Percentiles rank a stretch among this genome's conserved stretches.
Evolutionary conservation across 2,329 filamentous ascomycete species (phyloP).

Genomic region (Colletotrichum graminicola): DNA sequence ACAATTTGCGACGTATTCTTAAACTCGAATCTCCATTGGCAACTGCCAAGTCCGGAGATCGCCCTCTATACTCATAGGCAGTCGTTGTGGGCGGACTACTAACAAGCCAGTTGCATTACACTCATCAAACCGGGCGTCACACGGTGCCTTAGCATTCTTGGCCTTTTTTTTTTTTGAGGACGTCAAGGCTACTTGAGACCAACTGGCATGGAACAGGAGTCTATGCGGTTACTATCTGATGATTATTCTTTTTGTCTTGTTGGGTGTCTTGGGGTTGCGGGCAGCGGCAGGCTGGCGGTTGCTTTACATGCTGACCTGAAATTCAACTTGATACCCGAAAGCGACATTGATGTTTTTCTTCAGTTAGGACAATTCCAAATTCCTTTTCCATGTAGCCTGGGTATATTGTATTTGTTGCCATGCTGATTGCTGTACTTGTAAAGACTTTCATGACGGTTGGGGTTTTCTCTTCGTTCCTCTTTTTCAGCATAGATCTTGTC

Average conservation of each 20-base stretch:
- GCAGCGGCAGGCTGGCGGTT: slow-evolving; percentile 24
- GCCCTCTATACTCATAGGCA: slow-evolving; percentile 35
- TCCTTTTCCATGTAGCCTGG: slow-evolving; percentile 18
- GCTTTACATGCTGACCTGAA: slow-evolving; percentile 31
- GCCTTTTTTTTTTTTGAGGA: slow-evolving; percentile 4
- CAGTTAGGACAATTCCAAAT: slow-evolving; percentile 34
- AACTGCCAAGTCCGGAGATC: slow-evolving; percentile 43
- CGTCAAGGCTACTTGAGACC: not conserved
- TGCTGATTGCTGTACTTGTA: slow-evolving; percentile 18
- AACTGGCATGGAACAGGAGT: slow-evolving; percentile 23
- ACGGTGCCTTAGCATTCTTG: not conserved
- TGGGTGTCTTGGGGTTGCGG: slow-evolving; percentile 37
- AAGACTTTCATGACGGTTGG: not conserved
- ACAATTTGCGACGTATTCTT: slow-evolving; percentile 65
- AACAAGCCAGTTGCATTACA: not conserved
- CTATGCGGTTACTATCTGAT: slow-evolving; percentile 28
- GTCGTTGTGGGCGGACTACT: not conserved
- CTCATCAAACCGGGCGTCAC: not conserved
- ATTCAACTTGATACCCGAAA: slow-evolving; percentile 41
- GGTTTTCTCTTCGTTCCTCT: slow-evolving; percentile 43
- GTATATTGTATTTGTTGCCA: slow-evolving; percentile 8
- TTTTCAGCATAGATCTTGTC: slow-evolving; percentile 53
- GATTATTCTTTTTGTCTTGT: slow-evolving; percentile 30
- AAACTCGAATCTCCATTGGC: slow-evolving; percentile 53
- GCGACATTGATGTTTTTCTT: slow-evolving; percentile 36